phyloP scores from a whole-genome alignment of 768 basidiomycete genomes.

The Podaxis sp. region DNA sequence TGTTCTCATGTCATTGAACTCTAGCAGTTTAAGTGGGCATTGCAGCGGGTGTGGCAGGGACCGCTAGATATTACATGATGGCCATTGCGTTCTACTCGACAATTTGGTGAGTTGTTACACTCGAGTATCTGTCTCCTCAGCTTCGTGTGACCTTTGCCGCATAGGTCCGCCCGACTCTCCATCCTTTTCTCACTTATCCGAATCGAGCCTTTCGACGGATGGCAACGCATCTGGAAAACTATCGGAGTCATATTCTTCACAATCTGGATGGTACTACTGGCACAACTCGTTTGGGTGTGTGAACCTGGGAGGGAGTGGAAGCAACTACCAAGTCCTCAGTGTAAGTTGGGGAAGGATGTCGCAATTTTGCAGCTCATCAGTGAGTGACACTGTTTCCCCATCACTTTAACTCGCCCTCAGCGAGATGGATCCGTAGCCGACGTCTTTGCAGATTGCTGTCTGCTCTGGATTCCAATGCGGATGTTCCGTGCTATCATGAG shows the following conservation, averaged over 20 bases:
- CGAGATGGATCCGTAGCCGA: constrained; percentile 32
- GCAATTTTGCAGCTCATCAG: constrained; percentile 13
- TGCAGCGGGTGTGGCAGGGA: constrained; percentile 8
- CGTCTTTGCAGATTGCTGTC: constrained; percentile 38
- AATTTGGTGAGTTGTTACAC: constrained; percentile 27
- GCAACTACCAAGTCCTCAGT: constrained; percentile 10
- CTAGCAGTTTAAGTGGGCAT: not conserved
- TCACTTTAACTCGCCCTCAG: not conserved
- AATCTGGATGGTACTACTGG: constrained; percentile 30
- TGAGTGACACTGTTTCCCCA: not conserved
- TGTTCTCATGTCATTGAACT: not conserved
- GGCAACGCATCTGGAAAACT: constrained; percentile 8
- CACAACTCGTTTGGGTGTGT: constrained; percentile 43
- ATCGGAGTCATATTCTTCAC: constrained; percentile 27
- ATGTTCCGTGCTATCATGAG: constrained; percentile 39
- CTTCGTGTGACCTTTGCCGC: not conserved
- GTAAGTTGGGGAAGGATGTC: constrained; percentile 8
- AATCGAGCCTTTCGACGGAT: constrained; percentile 29
- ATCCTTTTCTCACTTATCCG: constrained; percentile 53
- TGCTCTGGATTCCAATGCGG: constrained; percentile 42
- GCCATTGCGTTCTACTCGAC: constrained; percentile 31
- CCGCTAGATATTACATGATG: constrained; percentile 30
- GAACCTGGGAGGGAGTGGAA: constrained; percentile 18
- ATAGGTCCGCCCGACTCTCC: constrained; percentile 43
- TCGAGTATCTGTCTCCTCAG: not conserved